These are phyloP conservation scores for Ocimum tenuiflorum DNA, from an alignment of 257 asterid species.

Conservation along the genomic window DNA sequence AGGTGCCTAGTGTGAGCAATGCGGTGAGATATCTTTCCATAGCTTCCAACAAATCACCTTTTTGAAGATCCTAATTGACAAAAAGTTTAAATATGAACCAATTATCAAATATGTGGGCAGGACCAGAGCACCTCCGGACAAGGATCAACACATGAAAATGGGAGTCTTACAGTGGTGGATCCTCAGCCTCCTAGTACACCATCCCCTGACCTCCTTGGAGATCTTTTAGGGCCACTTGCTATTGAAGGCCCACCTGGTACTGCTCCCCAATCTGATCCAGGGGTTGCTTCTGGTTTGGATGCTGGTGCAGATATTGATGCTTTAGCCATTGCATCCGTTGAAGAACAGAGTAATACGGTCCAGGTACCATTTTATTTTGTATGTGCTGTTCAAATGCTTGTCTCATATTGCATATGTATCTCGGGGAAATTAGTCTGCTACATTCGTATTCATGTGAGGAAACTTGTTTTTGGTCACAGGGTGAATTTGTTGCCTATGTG, in stretches of 20 bases:
- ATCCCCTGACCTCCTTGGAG: conserved; percentile 84
- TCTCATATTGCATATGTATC: conserved; percentile 1
- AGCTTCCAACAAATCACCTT: conserved; percentile 11
- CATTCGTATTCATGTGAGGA: not conserved
- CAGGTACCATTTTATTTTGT: conserved; percentile 49
- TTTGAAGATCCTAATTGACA: conserved; percentile 2
- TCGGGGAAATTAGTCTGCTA: not conserved
- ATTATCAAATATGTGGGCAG: conserved; percentile 31
- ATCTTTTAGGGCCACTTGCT: conserved; percentile 73
- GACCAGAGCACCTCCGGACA: conserved; percentile 44
- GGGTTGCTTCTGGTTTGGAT: conserved; percentile 36
- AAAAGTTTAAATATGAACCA: conserved; percentile 19
- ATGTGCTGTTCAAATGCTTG: not conserved
- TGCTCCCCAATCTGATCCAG: conserved; percentile 43
- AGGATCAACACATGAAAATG: conserved; percentile 52
- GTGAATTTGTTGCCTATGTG: too few relatives aligned
- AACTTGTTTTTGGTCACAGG: not conserved
- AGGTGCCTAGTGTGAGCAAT: conserved; percentile 53
- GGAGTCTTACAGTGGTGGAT: conserved; percentile 65
- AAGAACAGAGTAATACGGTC: conserved; percentile 52
- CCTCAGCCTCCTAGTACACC: conserved; percentile 58
- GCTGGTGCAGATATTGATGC: conserved; percentile 43
- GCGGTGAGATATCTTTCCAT: conserved; percentile 44
- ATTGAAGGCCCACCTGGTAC: conserved; percentile 63
- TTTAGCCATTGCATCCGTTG: conserved; percentile 74